phyloP scores from a whole-genome alignment of 345 rosid genomes.

The Moringa oleifera region DNA sequence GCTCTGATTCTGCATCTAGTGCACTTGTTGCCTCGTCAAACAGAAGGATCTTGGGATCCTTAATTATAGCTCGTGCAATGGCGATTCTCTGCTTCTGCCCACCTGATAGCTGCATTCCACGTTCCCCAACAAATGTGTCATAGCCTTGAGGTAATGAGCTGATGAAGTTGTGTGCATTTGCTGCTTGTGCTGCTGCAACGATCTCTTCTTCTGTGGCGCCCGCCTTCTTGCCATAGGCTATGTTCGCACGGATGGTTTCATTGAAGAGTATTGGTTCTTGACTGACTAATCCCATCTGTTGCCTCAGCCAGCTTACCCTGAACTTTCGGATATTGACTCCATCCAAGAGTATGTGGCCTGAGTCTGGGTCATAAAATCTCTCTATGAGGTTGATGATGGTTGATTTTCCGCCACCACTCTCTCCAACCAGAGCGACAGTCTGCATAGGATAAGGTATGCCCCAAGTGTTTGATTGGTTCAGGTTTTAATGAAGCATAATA shows the following conservation, averaged over 20 bases:
- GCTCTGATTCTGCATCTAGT: conserved; percentile 76
- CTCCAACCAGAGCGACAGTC: conserved; percentile 78
- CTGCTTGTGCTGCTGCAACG: conserved; percentile 53
- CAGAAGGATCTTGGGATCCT: conserved; percentile 58
- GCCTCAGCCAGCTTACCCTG: conserved; percentile 62
- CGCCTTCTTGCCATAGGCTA: conserved; percentile 66
- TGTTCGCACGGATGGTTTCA: conserved; percentile 56
- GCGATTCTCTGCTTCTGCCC: no score
- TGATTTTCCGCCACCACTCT: conserved; percentile 77
- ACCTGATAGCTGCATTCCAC: conserved; percentile 28
- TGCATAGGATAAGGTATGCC: no score
- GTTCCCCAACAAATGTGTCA: conserved; percentile 26
- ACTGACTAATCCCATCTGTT: conserved; percentile 68
- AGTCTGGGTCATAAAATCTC: conserved; percentile 63
- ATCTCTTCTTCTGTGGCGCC: conserved; percentile 52
- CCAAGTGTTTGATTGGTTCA: no score
- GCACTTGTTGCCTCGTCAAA: conserved; percentile 81
- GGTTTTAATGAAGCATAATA: no score
- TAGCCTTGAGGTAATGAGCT: conserved; percentile 37
- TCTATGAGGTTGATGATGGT: conserved; percentile 56
- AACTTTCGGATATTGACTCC: conserved; percentile 56
- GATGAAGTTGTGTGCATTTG: conserved; percentile 68
- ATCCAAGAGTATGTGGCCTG: conserved; percentile 55
- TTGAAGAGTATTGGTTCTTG: conserved; percentile 67
- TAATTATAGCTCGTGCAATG: conserved; percentile 36